Base-by-base conservation (phyloP, 805 yeast genomes). In the Monosporozyma yasuniensis region DNA sequence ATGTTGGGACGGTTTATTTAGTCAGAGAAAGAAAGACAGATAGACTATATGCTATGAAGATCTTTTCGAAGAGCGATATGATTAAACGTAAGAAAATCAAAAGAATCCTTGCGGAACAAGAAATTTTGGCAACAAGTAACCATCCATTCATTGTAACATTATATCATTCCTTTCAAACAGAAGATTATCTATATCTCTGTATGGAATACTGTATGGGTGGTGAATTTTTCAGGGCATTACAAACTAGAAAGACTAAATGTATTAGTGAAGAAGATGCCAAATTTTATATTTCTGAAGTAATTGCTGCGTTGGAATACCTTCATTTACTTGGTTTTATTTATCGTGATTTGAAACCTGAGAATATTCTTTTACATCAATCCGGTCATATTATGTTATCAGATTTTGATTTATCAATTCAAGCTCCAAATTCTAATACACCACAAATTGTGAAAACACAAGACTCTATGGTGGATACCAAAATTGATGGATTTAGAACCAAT, bases 191-290 rank as follows among this genome's bases (percentile, higher is more conserved):
- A 10, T 93, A 89, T 59, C 76, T 93, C 39, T 93, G 99, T 68
- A 91, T 95, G 96, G 99, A 93, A 65, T 93, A 91, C 61, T 93
- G 99, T 63, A 88, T 93, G 89, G 99, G 99, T 28, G 99, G 99
- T 44, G 99, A 95, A 69, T 93, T 93, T 61, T 93, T 93, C 73
- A 73, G 98, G 52, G 99, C 98, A 0, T 70, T 93, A 48, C 99
- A 93, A 68, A 89, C 97, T 0, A 75, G 97, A 53, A 83, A 81
- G 53, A 80, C 88, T 49, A 87, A 89, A 63, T 86, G 95, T 56
- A 83, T 93, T 12, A 72, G 80, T 19, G 99, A 93, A 66, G 78
- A 73, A 27, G 98, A 90, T 65, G 98, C 99, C 2, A 75, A 81
- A 50, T 93, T 93, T 64, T 93, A 93, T 64, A 96, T 97, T 0